Conservation (phyloP, 2,329 filamentous ascomycete species). For the Byssothecium circinans region DNA sequence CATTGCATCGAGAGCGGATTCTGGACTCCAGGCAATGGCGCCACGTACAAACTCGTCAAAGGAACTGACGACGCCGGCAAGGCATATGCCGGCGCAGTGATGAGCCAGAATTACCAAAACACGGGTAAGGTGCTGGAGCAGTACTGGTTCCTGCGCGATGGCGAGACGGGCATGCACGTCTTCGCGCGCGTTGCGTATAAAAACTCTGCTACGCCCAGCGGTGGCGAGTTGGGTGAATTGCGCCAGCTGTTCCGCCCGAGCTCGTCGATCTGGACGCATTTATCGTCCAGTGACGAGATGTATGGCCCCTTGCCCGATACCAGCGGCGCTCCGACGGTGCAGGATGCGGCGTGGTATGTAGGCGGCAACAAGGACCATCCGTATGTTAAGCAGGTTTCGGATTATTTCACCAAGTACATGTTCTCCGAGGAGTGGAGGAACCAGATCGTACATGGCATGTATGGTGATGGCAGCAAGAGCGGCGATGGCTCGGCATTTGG, state of each 20-base stretch:
- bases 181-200: conserved; percentile 64
- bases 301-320: conserved; percentile 57
- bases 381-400: conserved; percentile 58
- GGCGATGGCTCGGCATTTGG: conserved; percentile 58
- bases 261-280: conserved; percentile 62
- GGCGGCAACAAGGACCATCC: conserved; percentile 57
- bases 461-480: conserved; percentile 55
- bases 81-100: conserved; percentile 60
- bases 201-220: conserved; percentile 58
- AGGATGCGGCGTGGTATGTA: conserved; percentile 66
- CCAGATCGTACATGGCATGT: conserved; percentile 60
- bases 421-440: conserved; percentile 62
- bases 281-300: conserved; percentile 59
- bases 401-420: conserved; percentile 69
- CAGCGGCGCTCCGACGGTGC: conserved; percentile 53
- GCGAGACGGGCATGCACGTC: conserved; percentile 64
- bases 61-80: conserved; percentile 55
- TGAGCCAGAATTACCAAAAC: conserved; percentile 60
- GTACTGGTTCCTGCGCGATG: conserved; percentile 66
- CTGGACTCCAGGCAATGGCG: conserved; percentile 60
- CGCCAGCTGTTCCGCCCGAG: conserved; percentile 64
- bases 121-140: conserved; percentile 64
- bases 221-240: conserved; percentile 63
- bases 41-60: conserved; percentile 55
- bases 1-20: conserved; percentile 62